A percentile compares a stretch with the other conserved stretches of the same genome.
phyloP scores from a whole-genome alignment of 2,329 filamentous ascomycete genomes.

The Waltergamsia citrina region DNA sequence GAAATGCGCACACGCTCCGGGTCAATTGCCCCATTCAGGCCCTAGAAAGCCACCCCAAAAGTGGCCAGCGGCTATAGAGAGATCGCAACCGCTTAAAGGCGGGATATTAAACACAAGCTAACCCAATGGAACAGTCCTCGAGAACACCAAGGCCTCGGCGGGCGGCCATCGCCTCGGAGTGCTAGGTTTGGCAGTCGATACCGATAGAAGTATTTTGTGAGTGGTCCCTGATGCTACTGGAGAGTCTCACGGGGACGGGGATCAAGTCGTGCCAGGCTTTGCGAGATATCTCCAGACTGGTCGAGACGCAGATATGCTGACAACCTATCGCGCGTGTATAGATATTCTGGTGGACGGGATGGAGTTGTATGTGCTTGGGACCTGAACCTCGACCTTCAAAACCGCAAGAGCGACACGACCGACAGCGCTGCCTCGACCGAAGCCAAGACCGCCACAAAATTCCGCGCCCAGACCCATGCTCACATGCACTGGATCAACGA shows the following conservation, averaged over 20 bases:
- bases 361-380: conserved; percentile 96
- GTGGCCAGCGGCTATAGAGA: too few species aligned
- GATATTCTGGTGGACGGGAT: conserved; percentile 92
- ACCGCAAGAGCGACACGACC: conserved; percentile 9
- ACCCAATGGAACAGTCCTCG: conserved; percentile 38
- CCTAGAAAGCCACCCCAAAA: too few species aligned
- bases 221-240: too few species aligned
- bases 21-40: too few species aligned
- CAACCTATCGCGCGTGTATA: conserved; percentile 24
- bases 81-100: too few species aligned
- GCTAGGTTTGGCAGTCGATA: conserved; percentile 86
- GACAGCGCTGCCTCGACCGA: conserved; percentile 16
- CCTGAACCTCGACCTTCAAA: conserved; percentile 57
- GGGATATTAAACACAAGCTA: conserved; percentile 2
- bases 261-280: neutral
- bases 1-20: too few species aligned
- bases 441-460: conserved; percentile 32
- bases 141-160: conserved; percentile 45
- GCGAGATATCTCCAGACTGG: neutral
- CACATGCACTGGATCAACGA: conserved; percentile 98
- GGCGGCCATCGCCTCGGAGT: conserved; percentile 90
- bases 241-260: too few species aligned
- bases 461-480: conserved; percentile 56
- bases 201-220: conserved; percentile 76
- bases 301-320: neutral